Evolutionary conservation across 2,329 filamentous ascomycete genomes (phyloP).

Genomic region (Ceratocystis cacaofunesta): DNA sequence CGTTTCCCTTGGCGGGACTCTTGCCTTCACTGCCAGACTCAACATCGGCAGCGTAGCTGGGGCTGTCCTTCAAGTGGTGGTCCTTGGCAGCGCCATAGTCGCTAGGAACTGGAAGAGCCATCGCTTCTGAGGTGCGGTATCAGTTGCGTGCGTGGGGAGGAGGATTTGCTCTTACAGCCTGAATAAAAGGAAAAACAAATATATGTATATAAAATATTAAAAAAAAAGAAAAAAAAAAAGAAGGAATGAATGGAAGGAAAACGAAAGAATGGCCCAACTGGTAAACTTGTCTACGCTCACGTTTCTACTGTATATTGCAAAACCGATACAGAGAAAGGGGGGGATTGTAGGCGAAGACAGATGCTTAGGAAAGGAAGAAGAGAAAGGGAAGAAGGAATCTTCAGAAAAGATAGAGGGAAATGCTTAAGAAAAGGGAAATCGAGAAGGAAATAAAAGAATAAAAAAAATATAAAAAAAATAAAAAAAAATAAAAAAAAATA

Average conservation of each 20-base stretch:
- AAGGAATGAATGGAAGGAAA: neutral
- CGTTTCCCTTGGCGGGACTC: neutral
- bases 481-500: neutral
- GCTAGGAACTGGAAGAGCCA: neutral
- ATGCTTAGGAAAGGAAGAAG: slow-evolving; percentile 9
- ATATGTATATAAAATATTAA: neutral
- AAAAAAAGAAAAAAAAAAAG: neutral
- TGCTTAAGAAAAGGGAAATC: neutral
- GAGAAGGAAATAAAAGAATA: neutral
- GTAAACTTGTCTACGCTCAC: slow-evolving; percentile 4
- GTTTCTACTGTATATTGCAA: slow-evolving; percentile 16
- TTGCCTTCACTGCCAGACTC: slow-evolving; percentile 6
- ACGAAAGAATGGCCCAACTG: neutral
- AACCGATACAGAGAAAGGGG: slow-evolving; percentile 14
- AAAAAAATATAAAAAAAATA: too few species aligned
- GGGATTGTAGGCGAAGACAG: slow-evolving; percentile 3
- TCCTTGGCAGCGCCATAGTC: slow-evolving; percentile 4
- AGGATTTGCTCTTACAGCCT: neutral
- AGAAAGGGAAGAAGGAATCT: slow-evolving; percentile 7
- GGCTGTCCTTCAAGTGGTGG: neutral
- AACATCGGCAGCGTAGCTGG: slow-evolving; percentile 2
- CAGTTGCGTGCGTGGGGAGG: neutral
- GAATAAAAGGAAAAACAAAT: neutral
- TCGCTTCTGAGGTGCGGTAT: neutral
- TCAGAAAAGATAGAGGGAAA: neutral